Conservation (phyloP, 495 filamentous ascomycete genomes). For the Hyaloscypha variabilis region DNA sequence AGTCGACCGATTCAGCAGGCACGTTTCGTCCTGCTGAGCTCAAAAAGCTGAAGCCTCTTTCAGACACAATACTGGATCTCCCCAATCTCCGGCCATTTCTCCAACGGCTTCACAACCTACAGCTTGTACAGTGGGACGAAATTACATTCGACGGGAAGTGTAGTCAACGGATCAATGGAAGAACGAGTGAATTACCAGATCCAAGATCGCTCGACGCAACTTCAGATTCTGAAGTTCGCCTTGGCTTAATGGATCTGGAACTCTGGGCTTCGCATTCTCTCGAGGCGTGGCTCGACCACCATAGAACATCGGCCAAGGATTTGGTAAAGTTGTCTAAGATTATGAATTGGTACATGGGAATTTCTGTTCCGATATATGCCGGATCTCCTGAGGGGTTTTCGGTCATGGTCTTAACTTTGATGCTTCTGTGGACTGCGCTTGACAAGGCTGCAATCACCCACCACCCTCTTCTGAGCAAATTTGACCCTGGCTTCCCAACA, state of each 20-base stretch:
- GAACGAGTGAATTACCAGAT: no score
- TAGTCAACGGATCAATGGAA: no score
- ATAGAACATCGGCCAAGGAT: constrained; percentile 28
- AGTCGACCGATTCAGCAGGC: no score
- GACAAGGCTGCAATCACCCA: constrained; percentile 51
- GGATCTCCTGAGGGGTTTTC: constrained; percentile 55
- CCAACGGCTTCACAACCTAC: no score
- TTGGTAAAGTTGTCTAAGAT: constrained; percentile 2
- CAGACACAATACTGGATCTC: no score
- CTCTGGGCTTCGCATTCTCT: background rate
- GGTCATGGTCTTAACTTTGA: constrained; percentile 59
- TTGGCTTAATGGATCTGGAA: constrained; percentile 31
- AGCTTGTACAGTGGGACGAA: no score
- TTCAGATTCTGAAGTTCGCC: background rate
- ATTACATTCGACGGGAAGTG: no score
- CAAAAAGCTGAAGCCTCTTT: no score
- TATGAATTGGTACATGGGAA: constrained; percentile 35
- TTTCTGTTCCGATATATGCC: constrained; percentile 38
- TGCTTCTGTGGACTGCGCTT: constrained; percentile 66
- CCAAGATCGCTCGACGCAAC: no score
- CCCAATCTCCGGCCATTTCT: no score
- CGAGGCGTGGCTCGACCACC: constrained; percentile 23
- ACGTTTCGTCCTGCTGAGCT: no score
- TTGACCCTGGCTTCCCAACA: constrained; percentile 49
- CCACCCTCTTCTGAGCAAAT: constrained; percentile 49